Percentiles rank a stretch among this genome's conserved stretches.
These are phyloP conservation scores for Hypoxylon sp. DNA, from an alignment of 2,329 filamentous ascomycete genomes.

Conservation along the genomic window DNA sequence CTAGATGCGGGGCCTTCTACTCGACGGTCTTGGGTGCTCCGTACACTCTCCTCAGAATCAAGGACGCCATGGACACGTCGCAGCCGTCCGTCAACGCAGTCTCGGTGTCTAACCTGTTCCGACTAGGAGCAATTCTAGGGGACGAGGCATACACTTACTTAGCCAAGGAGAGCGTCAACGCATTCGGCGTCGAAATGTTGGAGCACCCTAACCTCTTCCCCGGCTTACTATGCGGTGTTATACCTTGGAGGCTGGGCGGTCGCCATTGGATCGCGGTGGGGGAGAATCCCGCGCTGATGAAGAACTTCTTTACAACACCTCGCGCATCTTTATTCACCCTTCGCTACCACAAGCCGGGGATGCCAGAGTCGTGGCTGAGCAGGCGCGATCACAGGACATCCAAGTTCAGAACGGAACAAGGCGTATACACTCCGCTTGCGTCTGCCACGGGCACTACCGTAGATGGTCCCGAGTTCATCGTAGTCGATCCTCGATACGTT, in stretches of 20 bases:
- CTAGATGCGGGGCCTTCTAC: conserved; percentile 72
- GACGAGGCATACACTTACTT: conserved; percentile 69
- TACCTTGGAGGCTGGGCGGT: conserved; percentile 75
- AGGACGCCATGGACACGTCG: conserved; percentile 93
- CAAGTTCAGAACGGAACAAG: conserved; percentile 11
- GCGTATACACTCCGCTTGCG: conserved; percentile 9
- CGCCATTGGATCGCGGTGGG: conserved; percentile 48
- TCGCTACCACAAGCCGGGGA: conserved; percentile 32
- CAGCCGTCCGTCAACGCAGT: conserved; percentile 90
- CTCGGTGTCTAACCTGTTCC: conserved; percentile 86
- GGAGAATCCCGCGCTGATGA: conserved; percentile 8
- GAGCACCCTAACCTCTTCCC: conserved; percentile 94
- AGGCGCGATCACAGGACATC: conserved; percentile 27
- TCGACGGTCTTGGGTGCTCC: conserved; percentile 69
- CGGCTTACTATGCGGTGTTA: conserved; percentile 77
- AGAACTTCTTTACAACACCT: conserved; percentile 37
- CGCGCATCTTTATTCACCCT: conserved; percentile 41
- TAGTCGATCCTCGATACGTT: neutral
- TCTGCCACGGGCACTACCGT: conserved; percentile 23
- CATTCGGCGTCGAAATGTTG: conserved; percentile 89
- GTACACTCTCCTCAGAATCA: conserved; percentile 83
- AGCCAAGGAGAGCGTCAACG: conserved; percentile 77
- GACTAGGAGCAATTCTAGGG: conserved; percentile 74
- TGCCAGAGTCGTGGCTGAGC: conserved; percentile 32
- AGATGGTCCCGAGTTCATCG: neutral